Base-by-base conservation (phyloP, 352 stramenopile species). In the Globisporangium alternatum region DNA sequence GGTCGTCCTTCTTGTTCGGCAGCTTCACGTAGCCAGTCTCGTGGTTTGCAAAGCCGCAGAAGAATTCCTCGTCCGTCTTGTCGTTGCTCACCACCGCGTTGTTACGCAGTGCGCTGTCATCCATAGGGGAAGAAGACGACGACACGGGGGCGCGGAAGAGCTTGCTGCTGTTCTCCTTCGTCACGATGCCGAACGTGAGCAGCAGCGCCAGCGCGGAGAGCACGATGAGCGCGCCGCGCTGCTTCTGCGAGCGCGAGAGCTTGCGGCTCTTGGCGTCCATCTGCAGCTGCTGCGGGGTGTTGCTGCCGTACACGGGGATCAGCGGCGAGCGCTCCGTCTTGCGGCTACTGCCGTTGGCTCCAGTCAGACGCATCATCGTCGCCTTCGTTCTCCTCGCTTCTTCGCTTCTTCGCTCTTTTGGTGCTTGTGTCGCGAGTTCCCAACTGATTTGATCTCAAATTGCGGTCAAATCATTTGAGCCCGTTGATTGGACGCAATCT, bases 11-110 rank as follows among this genome's bases (percentile, higher is more conserved):
- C 66, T 78, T 83, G 75, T 76, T 69, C 25, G 70, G 41, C 22
- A 83, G 59, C 54, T 69, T 72, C 64, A 81, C 75, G 71, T 81
- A 83, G 2, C 73, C 76, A 15, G 62, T 64, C 22, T 77, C 60
- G 37, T 77, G 64, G 25, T 48, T 33, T 15, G 53, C 41, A 22
- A 54, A 43, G 19, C 59, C 67, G 9, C 67, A 69, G 21, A 64
- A 64, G 58, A 64, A 64, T 19, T 56, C 62, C 12, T 49, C 49
- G 17, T 31, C 33, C 3, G 17, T 22, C 2, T 55, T 60, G 7
- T 28, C 33, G 15, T 66, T 39, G 22, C 41, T 62, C 54, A 67
- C 51, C 13, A 33, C 56, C n/a, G 44, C 33, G 30, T 56, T 56
- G 7, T 21, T 39, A 15, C 25, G 22, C 10, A 9, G 21, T n/a